Conservation (phyloP, 2,329 filamentous ascomycete genomes). For the Tympanopsis confertula region DNA sequence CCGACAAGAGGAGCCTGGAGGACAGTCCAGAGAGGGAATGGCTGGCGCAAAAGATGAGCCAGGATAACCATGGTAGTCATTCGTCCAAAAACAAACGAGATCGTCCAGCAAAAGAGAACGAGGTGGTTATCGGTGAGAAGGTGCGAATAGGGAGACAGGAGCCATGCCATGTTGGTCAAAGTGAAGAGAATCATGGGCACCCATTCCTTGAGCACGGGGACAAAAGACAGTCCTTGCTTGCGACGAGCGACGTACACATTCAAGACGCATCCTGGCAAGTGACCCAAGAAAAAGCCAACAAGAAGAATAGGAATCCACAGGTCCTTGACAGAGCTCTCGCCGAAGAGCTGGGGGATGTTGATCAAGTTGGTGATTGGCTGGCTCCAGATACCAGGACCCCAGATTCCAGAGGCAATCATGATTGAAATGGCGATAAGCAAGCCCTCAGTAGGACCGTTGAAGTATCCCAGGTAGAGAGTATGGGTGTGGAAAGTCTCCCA, state of each 20-base stretch:
- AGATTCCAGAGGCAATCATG: slow-evolving; percentile 79
- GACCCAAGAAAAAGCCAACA: slow-evolving; percentile 53
- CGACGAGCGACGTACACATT: slow-evolving; percentile 74
- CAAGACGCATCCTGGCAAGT: slow-evolving; percentile 79
- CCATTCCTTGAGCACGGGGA: slow-evolving; percentile 87
- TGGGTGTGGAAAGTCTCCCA: slow-evolving; percentile 99
- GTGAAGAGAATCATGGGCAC: slow-evolving; percentile 79
- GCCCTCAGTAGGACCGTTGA: slow-evolving; percentile 96
- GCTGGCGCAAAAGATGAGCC: slow-evolving; percentile 82
- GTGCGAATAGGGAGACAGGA: slow-evolving; percentile 78
- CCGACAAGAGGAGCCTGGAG: slow-evolving; percentile 79
- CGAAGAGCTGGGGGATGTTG: slow-evolving; percentile 46
- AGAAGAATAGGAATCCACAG: slow-evolving; percentile 71
- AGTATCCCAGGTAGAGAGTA: slow-evolving; percentile 85
- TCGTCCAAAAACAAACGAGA: slow-evolving; percentile 94
- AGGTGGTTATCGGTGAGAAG: slow-evolving; percentile 76
- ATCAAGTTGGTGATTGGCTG: slow-evolving; percentile 49
- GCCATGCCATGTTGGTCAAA: slow-evolving; percentile 65
- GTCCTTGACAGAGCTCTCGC: slow-evolving; percentile 67
- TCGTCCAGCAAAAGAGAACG: slow-evolving; percentile 80
- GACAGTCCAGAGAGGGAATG: slow-evolving; percentile 93
- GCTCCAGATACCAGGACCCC: slow-evolving; percentile 79
- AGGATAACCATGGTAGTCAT: slow-evolving; percentile 99
- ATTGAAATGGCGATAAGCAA: slow-evolving; percentile 76
- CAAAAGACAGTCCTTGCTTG: slow-evolving; percentile 59